Base-by-base conservation (phyloP, 257 asterid species). In the Cruciata laevipes region DNA sequence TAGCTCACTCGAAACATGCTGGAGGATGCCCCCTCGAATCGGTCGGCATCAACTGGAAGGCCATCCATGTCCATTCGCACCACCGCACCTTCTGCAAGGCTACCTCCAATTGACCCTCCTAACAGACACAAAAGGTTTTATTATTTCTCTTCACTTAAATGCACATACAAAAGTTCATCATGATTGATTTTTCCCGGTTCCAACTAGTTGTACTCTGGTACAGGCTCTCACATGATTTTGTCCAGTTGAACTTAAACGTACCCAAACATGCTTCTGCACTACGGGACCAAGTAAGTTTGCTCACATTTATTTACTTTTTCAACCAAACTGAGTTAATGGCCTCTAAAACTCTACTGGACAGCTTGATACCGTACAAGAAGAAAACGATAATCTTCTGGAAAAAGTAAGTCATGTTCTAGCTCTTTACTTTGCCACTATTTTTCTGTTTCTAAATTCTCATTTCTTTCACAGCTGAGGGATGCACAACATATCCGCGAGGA, bases 331-430 rank as follows among this genome's bases (percentile, higher is more conserved):
- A 11, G 2, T 13, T 13, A 13, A 42, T 37, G 67, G 55, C 53
- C 37, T 75, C 65, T 67, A 59, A 71, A 73, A 67, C 81, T 47
- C 55, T 86, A 69, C 72, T 77, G 57, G 73, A 75, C 89, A 93
- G 99, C 88, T 88, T 56, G 97, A 93, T 75, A 84, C 86, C 89
- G 84, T 93, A 70, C 97, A 90, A 84, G 99, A 93, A 71, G 97
- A 93, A 80, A 93, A 93, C 75, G 99, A 93, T 70, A 85, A 73
- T 83, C 74, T 82, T 75, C 81, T 78, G 64, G 95, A 84, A 63
- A 90, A 93, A 97, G 99, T 93, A 63, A 58, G 6, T 38, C 10
- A n/a, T 16, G 21, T 32, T 47, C 8, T 24, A 69, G 62, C 51
- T 63, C 76, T 65, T 67, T 51, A 51, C 16, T 2, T 60, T 52